Evolutionary conservation across 2,329 filamentous ascomycete genomes (phyloP).

Genomic region (Fusarium penzigii): DNA sequence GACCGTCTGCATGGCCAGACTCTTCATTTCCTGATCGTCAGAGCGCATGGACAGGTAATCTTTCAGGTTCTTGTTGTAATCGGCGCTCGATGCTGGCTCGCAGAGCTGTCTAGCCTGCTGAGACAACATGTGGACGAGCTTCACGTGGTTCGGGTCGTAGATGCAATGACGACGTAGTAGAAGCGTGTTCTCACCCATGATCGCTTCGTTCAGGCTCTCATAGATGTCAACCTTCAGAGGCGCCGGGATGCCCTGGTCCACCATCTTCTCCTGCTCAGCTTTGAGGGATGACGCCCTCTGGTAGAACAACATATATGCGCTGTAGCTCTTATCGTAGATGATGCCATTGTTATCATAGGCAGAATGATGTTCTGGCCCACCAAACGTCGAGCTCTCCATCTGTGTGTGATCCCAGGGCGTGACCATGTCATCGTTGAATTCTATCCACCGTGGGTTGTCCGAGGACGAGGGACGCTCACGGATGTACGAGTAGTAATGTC

Average conservation of each 20-base stretch:
- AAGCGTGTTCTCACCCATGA: conserved; percentile 70
- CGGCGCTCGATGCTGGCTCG: conserved; percentile 5
- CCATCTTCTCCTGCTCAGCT: conserved; percentile 50
- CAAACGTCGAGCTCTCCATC: conserved; percentile 78
- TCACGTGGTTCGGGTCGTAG: conserved; percentile 70
- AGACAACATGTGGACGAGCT: conserved; percentile 66
- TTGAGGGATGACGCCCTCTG: conserved; percentile 72
- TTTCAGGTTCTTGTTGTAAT: conserved; percentile 3
- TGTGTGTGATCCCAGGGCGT: conserved; percentile 70
- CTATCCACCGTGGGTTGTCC: conserved; percentile 67
- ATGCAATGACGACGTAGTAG: conserved; percentile 77
- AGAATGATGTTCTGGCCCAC: conserved; percentile 62
- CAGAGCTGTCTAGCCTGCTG: conserved; percentile 53
- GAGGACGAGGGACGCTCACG: conserved; percentile 68
- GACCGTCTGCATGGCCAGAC: conserved; percentile 54
- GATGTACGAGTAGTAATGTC: conserved; percentile 97
- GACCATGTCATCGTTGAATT: conserved; percentile 92
- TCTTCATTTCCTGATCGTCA: conserved; percentile 39
- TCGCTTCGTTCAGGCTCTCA: conserved; percentile 53
- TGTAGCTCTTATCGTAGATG: conserved; percentile 70
- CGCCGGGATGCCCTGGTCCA: conserved; percentile 29
- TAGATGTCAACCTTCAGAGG: conserved; percentile 48
- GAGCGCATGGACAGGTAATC: conserved; percentile 6
- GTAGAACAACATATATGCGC: conserved; percentile 98
- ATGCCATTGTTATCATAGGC: conserved; percentile 47